phyloP scores from a whole-genome alignment of 495 filamentous ascomycete genomes.

The Tuber aestivum region DNA sequence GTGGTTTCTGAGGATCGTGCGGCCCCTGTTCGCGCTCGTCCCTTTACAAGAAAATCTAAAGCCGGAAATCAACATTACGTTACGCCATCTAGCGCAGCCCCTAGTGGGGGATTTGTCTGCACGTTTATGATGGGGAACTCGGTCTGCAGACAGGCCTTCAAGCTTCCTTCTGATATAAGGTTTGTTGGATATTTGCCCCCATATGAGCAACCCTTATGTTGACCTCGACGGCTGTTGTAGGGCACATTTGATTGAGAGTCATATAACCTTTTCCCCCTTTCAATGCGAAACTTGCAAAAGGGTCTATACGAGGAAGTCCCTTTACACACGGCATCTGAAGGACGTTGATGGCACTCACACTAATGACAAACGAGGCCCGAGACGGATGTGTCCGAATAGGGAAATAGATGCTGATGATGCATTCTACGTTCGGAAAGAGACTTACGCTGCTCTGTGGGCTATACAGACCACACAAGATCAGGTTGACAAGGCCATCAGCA shows the following conservation, averaged over 20 bases:
- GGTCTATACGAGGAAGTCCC: slow-evolving; percentile 37
- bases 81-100: slow-evolving; percentile 33
- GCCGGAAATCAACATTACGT: slow-evolving; percentile 38
- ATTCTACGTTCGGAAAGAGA: slow-evolving; percentile 27
- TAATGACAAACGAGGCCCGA: slow-evolving; percentile 4
- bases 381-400: slow-evolving; percentile 26
- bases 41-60: slow-evolving; percentile 39
- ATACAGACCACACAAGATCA: slow-evolving; percentile 32
- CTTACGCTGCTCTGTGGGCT: slow-evolving; percentile 35
- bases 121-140: slow-evolving; percentile 14
- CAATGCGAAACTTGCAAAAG: slow-evolving; percentile 37
- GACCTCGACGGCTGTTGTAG: slow-evolving; percentile 10
- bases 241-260: slow-evolving; percentile 35
- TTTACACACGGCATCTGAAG: slow-evolving; percentile 37
- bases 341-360: slow-evolving; percentile 9
- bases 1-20: background rate
- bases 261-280: slow-evolving; percentile 37
- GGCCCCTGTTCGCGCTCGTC: slow-evolving; percentile 11
- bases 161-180: slow-evolving; percentile 41
- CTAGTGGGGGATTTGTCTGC: slow-evolving; percentile 34
- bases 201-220: background rate
- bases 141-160: slow-evolving; percentile 24
- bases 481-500: slow-evolving; percentile 27
- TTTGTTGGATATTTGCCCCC: slow-evolving; percentile 16
- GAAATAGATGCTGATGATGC: slow-evolving; percentile 18